Conservation (phyloP, 495 filamentous ascomycete genomes). For the Friedmanniomyces endolithicus region DNA sequence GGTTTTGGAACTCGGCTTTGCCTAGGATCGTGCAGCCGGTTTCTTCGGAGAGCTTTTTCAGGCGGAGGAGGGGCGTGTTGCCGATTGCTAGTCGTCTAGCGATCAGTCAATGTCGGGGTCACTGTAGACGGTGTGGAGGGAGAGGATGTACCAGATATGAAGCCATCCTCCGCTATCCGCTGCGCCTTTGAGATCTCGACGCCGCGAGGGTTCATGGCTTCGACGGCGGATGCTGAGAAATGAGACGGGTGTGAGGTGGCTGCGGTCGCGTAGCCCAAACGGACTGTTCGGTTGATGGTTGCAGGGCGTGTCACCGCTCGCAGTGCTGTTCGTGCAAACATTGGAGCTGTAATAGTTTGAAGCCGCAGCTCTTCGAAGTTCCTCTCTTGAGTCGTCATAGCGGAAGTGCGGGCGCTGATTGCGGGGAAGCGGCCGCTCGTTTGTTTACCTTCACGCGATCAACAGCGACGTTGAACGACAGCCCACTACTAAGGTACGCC, state of each 20-base stretch:
- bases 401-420: neutral
- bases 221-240: conserved; percentile 21
- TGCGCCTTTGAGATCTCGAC: conserved; percentile 69
- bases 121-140: neutral
- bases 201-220: conserved; percentile 46
- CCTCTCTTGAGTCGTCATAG: neutral
- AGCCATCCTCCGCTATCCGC: conserved; percentile 58
- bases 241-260: neutral
- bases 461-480: too few relatives aligned
- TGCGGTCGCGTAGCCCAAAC: conserved; percentile 11
- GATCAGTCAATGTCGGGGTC: conserved; percentile 12
- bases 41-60: conserved; percentile 76
- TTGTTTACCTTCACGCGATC: neutral
- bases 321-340: conserved; percentile 15
- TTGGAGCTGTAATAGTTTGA: neutral
- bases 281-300: neutral
- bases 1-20: conserved; percentile 98
- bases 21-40: conserved; percentile 92
- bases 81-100: conserved; percentile 63
- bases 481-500: too few relatives aligned
- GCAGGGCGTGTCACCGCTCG: conserved; percentile 5
- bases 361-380: too few relatives aligned
- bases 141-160: conserved; percentile 61
- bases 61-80: conserved; percentile 85
- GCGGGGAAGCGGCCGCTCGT: neutral